These are phyloP conservation scores for Trichoderma orchidacearum DNA, from an alignment of 495 filamentous ascomycete species.

Conservation along the genomic window DNA sequence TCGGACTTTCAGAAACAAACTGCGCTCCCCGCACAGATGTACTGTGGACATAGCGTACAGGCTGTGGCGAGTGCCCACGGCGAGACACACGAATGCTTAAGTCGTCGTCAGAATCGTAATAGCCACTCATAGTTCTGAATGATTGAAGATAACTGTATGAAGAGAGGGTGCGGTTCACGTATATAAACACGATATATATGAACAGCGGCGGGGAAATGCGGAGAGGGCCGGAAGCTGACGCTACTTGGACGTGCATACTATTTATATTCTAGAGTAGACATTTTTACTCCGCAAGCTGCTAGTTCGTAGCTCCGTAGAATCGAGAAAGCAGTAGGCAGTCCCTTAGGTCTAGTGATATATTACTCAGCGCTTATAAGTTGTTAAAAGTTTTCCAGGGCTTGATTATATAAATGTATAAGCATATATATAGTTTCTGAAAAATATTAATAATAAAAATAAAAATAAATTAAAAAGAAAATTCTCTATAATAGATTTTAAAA, in stretches of 20 bases:
- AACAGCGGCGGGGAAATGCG: neutral
- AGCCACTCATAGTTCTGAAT: neutral
- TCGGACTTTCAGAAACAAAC: constrained; percentile 12
- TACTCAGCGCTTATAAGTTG: neutral
- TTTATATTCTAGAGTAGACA: neutral
- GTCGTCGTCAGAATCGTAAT: constrained; percentile 23
- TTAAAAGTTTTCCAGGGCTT: neutral
- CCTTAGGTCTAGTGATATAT: neutral
- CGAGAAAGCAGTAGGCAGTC: no score
- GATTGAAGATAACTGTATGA: neutral
- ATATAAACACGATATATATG: neutral
- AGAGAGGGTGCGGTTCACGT: neutral
- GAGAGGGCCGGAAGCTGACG: neutral
- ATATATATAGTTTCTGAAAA: neutral
- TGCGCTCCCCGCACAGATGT: constrained; percentile 19
- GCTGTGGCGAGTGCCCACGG: constrained; percentile 12
- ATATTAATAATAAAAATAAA: neutral
- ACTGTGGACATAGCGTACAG: constrained; percentile 26
- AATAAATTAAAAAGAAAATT: neutral
- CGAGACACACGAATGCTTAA: constrained; percentile 33
- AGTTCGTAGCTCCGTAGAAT: no score
- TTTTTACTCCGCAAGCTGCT: no score
- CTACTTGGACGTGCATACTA: neutral
- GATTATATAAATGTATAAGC: neutral
- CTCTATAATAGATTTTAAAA: neutral